These are phyloP conservation scores for Prototheca cutis DNA, from an alignment of 163 green algal species.

Conservation along the genomic window DNA sequence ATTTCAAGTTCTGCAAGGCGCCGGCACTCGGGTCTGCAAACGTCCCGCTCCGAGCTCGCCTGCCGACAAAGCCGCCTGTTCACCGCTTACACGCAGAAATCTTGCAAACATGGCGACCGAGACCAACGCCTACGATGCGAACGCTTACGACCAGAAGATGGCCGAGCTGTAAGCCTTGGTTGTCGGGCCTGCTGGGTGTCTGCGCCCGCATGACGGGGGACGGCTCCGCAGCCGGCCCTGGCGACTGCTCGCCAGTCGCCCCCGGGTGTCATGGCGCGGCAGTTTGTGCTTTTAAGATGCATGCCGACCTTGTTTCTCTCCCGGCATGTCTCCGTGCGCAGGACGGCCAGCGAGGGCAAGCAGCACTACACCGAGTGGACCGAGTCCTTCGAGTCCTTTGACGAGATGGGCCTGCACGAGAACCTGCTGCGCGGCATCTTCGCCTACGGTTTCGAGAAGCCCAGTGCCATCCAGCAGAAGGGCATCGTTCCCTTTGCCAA, in stretches of 20 bases:
- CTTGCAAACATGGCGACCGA: constrained; percentile 43
- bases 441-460: constrained; percentile 99
- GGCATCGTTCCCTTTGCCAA: constrained; percentile 98
- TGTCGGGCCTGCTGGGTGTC: background rate
- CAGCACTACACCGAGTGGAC: constrained; percentile 98
- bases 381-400: constrained; percentile 93
- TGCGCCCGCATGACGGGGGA: background rate
- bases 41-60: too few species aligned
- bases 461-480: constrained; percentile 99
- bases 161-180: constrained; percentile 63
- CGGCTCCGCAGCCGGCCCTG: constrained; percentile 1
- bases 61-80: too few species aligned
- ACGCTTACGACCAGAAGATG: constrained; percentile 89
- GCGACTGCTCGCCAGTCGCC: too few species aligned
- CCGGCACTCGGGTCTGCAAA: too few species aligned
- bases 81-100: too few species aligned
- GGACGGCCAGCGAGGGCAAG: too few species aligned
- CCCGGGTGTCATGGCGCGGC: too few species aligned
- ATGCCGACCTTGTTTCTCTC: background rate
- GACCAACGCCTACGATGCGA: constrained; percentile 64
- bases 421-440: constrained; percentile 99
- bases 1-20: too few species aligned
- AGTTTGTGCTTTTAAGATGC: too few species aligned
- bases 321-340: background rate
- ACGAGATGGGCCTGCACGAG: constrained; percentile 97